These are phyloP conservation scores for Dendrothele bispora DNA, from an alignment of 768 basidiomycete species.

Conservation along the genomic window DNA sequence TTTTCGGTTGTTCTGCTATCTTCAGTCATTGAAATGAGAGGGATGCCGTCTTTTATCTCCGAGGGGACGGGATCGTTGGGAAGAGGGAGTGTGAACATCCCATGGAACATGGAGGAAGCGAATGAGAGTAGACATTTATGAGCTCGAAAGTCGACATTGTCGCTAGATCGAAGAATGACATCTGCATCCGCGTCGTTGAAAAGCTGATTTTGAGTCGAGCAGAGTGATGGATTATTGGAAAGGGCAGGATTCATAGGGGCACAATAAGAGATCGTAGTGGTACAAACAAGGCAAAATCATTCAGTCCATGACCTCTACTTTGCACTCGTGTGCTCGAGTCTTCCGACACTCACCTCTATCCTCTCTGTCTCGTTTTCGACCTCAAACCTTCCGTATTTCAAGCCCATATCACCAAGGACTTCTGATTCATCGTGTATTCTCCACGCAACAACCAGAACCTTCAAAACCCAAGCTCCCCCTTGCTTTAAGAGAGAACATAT, in stretches of 20 bases:
- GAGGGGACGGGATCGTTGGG: neutral
- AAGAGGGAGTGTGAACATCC: neutral
- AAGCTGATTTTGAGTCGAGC: no score
- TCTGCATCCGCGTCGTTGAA: neutral
- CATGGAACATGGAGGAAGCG: neutral
- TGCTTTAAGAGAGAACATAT: conserved; percentile 80
- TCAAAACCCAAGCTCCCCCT: conserved; percentile 27
- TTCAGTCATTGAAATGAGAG: neutral
- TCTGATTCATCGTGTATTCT: conserved; percentile 7
- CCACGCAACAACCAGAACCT: conserved; percentile 15
- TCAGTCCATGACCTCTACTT: no score
- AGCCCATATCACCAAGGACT: neutral
- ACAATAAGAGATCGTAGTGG: no score
- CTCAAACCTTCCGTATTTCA: neutral
- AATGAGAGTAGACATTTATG: neutral
- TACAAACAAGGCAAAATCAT: no score
- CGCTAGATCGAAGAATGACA: neutral
- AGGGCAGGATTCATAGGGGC: no score
- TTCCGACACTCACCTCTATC: neutral
- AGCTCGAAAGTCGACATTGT: neutral
- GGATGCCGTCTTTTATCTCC: neutral
- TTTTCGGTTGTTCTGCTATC: neutral
- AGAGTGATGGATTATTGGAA: no score
- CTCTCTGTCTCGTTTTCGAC: no score
- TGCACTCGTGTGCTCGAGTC: no score